A percentile compares a stretch with the other conserved stretches of the same genome.
Evolutionary conservation across 2,329 filamentous ascomycete genomes (phyloP).

Genomic region (Dactylonectria macrodidyma): DNA sequence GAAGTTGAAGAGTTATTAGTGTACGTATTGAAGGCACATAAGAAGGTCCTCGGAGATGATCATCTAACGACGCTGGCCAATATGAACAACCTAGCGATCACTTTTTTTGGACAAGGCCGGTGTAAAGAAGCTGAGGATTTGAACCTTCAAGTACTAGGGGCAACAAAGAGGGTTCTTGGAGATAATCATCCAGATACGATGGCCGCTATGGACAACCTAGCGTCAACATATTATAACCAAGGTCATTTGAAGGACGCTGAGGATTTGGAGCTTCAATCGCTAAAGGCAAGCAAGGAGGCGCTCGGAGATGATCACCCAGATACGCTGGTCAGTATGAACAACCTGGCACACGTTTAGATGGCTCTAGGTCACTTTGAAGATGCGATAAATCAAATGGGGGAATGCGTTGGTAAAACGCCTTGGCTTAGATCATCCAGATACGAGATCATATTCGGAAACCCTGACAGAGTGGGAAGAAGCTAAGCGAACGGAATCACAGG

Average conservation of each 20-base stretch:
- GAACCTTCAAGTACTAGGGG: background rate
- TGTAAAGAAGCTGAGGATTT: background rate
- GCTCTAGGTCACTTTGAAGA: background rate
- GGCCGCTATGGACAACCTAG: background rate
- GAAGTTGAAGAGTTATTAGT: background rate
- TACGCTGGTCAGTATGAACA: background rate
- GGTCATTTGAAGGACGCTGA: background rate
- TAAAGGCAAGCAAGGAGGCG: background rate
- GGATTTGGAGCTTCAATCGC: background rate
- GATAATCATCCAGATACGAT: background rate
- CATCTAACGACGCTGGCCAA: background rate
- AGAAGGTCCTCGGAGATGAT: background rate
- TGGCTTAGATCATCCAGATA: background rate
- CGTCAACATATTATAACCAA: background rate
- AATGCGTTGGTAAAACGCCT: background rate
- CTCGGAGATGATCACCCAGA: background rate
- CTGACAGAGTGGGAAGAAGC: background rate
- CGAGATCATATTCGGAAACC: too few species aligned
- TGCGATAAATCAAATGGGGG: background rate
- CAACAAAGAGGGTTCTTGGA: background rate
- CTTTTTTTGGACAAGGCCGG: background rate
- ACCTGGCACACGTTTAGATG: background rate
- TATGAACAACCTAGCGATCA: background rate
- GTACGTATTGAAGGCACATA: background rate
- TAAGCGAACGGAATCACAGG: background rate